A percentile compares a stretch with the other conserved stretches of the same genome.
These are phyloP conservation scores for Amaranthus tricolor DNA, from an alignment of 179 eudicot species.

Conservation along the genomic window DNA sequence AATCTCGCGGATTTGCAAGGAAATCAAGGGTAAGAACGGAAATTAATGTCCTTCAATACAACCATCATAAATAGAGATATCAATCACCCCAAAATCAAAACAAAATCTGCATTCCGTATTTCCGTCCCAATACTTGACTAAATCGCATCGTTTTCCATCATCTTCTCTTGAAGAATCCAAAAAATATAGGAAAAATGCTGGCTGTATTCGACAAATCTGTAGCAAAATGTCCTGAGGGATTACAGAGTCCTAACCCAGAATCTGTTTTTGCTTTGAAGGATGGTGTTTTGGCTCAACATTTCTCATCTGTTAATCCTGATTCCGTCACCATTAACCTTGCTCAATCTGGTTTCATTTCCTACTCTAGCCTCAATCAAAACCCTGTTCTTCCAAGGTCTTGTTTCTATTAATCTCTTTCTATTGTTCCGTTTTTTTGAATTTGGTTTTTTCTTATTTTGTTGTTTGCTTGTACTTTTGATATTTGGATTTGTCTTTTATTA, in stretches of 20 bases:
- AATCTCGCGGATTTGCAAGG: neutral
- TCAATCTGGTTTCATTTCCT: slow-evolving; percentile 59
- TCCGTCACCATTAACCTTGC: slow-evolving; percentile 69
- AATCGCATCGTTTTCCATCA: neutral
- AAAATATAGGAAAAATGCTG: slow-evolving; percentile 48
- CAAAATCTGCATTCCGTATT: neutral
- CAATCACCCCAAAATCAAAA: neutral
- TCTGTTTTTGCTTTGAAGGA: slow-evolving; percentile 58
- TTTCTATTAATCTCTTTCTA: neutral
- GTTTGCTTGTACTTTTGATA: neutral
- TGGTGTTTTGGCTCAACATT: slow-evolving; percentile 55
- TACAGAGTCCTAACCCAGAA: slow-evolving; percentile 52
- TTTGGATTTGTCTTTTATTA: neutral
- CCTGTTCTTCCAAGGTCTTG: slow-evolving; percentile 78
- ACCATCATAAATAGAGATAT: neutral
- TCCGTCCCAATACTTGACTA: neutral
- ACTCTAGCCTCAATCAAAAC: slow-evolving; percentile 58
- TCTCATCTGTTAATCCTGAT: slow-evolving; percentile 53
- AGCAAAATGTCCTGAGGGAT: slow-evolving; percentile 74
- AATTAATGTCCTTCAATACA: slow-evolving; percentile 11
- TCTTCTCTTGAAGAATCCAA: neutral
- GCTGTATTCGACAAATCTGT: slow-evolving; percentile 83
- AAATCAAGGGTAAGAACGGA: slow-evolving; percentile 4
- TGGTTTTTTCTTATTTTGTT: neutral
- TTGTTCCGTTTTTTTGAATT: neutral